These are phyloP conservation scores for Cenchrus americanus DNA, from an alignment of 176 grass and related monocot species.

Conservation along the genomic window DNA sequence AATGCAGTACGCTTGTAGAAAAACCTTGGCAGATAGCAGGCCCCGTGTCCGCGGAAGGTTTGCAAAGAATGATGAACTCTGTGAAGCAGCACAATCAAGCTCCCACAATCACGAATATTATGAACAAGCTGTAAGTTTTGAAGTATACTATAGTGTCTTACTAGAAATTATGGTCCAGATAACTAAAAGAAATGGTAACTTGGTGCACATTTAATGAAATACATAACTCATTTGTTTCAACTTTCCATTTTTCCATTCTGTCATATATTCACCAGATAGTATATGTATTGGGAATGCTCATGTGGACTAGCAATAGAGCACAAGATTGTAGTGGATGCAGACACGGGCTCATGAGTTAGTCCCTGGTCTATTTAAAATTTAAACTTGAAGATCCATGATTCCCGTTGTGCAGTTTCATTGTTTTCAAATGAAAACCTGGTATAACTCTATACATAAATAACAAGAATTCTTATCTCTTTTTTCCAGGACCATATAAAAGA, in stretches of 20 bases:
- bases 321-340: not conserved
- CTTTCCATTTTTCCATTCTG: constrained; percentile 17
- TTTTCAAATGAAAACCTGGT: not conserved
- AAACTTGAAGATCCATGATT: not conserved
- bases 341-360: not conserved
- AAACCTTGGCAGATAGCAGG: constrained; percentile 95
- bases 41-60: constrained; percentile 93
- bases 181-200: constrained; percentile 27
- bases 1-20: constrained; percentile 96
- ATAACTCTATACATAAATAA: constrained; percentile 12
- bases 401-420: not conserved
- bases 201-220: constrained; percentile 1
- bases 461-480: constrained; percentile 9
- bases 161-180: constrained; percentile 13
- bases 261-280: not conserved
- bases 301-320: not conserved
- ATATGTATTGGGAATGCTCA: not conserved
- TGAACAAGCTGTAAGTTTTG: constrained; percentile 72
- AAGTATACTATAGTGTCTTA: constrained; percentile 10
- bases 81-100: constrained; percentile 61
- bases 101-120: constrained; percentile 59
- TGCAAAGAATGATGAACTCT: constrained; percentile 84
- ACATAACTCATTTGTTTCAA: constrained; percentile 21
- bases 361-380: not conserved
- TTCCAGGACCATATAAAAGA: constrained; percentile 66